Percentiles rank a stretch among this genome's conserved stretches.
Conservation (phyloP, 2,329 filamentous ascomycete species). For the Geosmithia morbida region DNA sequence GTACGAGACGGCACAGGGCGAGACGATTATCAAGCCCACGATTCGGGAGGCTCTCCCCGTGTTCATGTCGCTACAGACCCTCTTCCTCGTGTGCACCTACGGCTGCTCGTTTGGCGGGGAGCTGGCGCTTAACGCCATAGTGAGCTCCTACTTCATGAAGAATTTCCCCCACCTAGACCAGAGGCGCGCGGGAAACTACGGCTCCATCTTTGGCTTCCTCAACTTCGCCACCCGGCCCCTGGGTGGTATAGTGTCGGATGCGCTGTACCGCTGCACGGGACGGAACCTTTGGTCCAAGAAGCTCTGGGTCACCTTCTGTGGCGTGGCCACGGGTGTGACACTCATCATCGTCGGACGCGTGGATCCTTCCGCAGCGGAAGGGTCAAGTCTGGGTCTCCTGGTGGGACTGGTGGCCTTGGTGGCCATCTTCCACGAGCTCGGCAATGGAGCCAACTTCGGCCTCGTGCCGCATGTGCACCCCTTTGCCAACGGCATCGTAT, state of each 20-base stretch:
- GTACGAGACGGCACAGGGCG: conserved; percentile 36
- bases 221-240: conserved; percentile 54
- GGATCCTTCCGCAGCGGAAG: conserved; percentile 41
- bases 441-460: conserved; percentile 77
- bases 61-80: conserved; percentile 36
- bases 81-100: conserved; percentile 42
- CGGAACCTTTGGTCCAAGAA: conserved; percentile 20
- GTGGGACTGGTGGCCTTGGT: conserved; percentile 64
- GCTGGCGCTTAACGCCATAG: conserved; percentile 45
- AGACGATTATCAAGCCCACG: conserved; percentile 41
- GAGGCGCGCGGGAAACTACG: conserved; percentile 44
- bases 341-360: conserved; percentile 48
- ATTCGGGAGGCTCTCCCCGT: conserved; percentile 30
- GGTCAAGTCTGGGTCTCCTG: conserved; percentile 35
- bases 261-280: conserved; percentile 26
- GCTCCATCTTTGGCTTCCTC: conserved; percentile 61
- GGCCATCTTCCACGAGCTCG: conserved; percentile 71
- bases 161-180: conserved; percentile 44
- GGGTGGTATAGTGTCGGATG: conserved; percentile 43
- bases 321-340: conserved; percentile 43
- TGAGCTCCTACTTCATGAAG: conserved; percentile 42
- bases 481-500: conserved; percentile 63
- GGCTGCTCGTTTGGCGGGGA: conserved; percentile 49
- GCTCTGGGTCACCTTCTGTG: conserved; percentile 37
- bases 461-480: conserved; percentile 80